A percentile compares a stretch with the other conserved stretches of the same genome.
phyloP scores from a whole-genome alignment of 768 basidiomycete genomes.

The Tricholoma sp. region DNA sequence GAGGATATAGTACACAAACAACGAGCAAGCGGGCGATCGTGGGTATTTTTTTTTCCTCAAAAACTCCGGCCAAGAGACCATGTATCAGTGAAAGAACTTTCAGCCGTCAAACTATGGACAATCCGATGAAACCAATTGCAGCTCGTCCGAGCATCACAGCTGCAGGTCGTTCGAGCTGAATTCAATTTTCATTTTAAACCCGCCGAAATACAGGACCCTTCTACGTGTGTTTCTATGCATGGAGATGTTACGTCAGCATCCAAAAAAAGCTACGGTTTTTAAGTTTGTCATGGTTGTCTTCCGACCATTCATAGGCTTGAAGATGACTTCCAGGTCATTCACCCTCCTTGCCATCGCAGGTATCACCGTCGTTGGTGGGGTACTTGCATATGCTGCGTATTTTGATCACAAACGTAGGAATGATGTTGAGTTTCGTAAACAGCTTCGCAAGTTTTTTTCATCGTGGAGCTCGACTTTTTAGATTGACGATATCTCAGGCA shows the following conservation, averaged over 20 bases:
- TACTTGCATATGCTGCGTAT: conserved; percentile 82
- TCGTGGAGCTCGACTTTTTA: not conserved
- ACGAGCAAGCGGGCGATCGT: conserved; percentile 26
- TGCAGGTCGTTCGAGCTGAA: no score
- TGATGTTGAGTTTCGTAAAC: conserved; percentile 82
- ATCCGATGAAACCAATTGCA: not conserved
- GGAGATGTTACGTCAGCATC: conserved; percentile 12
- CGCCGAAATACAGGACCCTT: not conserved
- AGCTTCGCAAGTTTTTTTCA: conserved; percentile 59
- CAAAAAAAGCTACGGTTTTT: conserved; percentile 6
- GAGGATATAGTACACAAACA: conserved; percentile 26
- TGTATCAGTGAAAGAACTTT: not conserved
- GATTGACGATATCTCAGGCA: conserved; percentile 48
- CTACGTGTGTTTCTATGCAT: conserved; percentile 1
- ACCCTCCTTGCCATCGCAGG: conserved; percentile 41
- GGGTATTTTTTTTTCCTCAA: conserved; percentile 33
- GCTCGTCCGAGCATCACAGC: no score
- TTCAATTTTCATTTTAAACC: not conserved
- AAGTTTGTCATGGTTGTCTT: conserved; percentile 1
- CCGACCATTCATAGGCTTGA: conserved; percentile 10
- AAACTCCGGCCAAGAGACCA: conserved; percentile 12
- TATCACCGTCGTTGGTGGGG: conserved; percentile 48
- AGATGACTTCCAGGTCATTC: conserved; percentile 35
- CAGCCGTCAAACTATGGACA: no score
- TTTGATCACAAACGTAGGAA: conserved; percentile 95